Base-by-base conservation (phyloP, 2,329 filamentous ascomycete genomes). In the Scedosporium aurantiacum region DNA sequence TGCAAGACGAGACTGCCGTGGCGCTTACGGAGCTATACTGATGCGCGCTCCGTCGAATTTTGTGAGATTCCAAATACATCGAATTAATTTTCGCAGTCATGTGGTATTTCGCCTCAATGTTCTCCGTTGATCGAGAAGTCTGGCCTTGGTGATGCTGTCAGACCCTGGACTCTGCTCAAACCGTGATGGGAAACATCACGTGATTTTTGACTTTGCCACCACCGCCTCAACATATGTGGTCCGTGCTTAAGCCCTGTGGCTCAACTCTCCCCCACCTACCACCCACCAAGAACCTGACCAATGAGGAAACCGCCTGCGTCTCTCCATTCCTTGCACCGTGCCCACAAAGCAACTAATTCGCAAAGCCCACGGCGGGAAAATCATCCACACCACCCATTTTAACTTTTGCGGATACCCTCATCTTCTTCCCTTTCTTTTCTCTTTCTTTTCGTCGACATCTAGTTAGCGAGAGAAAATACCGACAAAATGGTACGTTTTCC, bases 401-500 rank as follows among this genome's bases (percentile, higher is more conserved):
- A 27, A 16, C 40, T 32, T 40, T 40, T 62, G 40, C n/a, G 16
- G 45, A 21, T 16, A 41, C 27, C 32, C 37, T 16, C 23, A 18
- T n/a, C 23, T 16, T 12, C 27, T 47, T 59, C 45, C 45, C 37
- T 50, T 62, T 28, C 32, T 55, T 18, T 43, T 25, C 16, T 52
- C 54, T n/a, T 25, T 32, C 43, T 55, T 37, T 23, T 40, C 43
- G 5, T 25, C 54, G 28, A n/a, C 61, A 43, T 52, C 61, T 54
- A 56, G 12, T 8, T n/a, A 23, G 28, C 27, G 59, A 27, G 50
- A 58, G 55, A 55, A 23, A 60, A 54, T 37, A 60, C 57, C 75
- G 77, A 74, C 76, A 79, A 78, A 73, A 79, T 79, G 77, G 77
- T 76, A 75, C 64, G 74, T 74, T 67, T 62, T 37, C 10, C 10